Evolutionary conservation across 306 rosid species (phyloP), one percentile per base, ranked within the genome.

Genomic region (Senna siamea): DNA sequence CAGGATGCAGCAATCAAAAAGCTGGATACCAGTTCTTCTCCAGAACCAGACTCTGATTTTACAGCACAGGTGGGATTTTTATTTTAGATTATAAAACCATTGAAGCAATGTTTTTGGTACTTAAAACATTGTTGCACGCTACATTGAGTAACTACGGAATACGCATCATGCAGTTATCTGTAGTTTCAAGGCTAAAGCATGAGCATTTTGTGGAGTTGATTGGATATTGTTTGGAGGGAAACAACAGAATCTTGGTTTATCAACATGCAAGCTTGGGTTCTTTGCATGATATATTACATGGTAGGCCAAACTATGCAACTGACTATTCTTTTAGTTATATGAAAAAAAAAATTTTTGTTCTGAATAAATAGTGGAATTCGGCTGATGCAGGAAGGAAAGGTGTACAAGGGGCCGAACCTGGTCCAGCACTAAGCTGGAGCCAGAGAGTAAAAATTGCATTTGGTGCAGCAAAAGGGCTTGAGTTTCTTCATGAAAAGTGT

Each of bases 381-480:
- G 69, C 5, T 75, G 44, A 19, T 89, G 75, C 82, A 93, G 98
- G 98, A 70, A 88, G 98, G 71, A 93, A 93, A 73, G 98, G 98
- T 58, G 98, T 93, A 48, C 94, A 93, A 83, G 97, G 97, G 71
- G 97, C 98, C 55, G 98, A 82, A 69, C 98, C 98, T 19, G 98
- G 98, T 78, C 98, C 98, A 32, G 91, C 56, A 66, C 85, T 91
- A 38, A 88, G 13, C 70, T 93, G 98, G 98, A 87, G 44, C 50
- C 96, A 91, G 62, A 85, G 98, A 89, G 97, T 90, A 7, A 93
- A 80, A 82, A 82, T 93, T 76, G 97, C 98, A 44, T 87, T 57
- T 78, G 97, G 98, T 73, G 98, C 97, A 72, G 98, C 98, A 34
- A 93, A 89, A 85, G 98, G 98, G 6, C 89, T 93, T 1, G 98